These are phyloP conservation scores for Lactarius pseudohatsudake DNA, from an alignment of 768 basidiomycete genomes.

Conservation along the genomic window DNA sequence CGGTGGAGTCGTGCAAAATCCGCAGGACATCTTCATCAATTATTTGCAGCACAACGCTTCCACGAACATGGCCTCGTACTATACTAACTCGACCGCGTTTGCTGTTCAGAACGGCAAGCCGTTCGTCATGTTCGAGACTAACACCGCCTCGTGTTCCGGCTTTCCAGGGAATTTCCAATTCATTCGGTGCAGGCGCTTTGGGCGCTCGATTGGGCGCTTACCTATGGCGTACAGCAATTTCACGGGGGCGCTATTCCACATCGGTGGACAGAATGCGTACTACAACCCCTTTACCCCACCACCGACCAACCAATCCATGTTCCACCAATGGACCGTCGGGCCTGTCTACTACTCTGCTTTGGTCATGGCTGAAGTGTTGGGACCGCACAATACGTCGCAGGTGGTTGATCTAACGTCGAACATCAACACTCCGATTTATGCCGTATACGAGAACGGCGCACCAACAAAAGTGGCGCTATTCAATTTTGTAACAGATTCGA, in stretches of 20 bases:
- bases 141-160: constrained; percentile 53
- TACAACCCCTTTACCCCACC: constrained; percentile 58
- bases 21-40: constrained; percentile 49
- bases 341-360: constrained; percentile 73
- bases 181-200: constrained; percentile 55
- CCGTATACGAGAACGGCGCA: constrained; percentile 68
- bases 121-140: constrained; percentile 58
- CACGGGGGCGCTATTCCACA: constrained; percentile 45
- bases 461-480: constrained; percentile 65
- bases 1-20: constrained; percentile 39
- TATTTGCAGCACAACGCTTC: constrained; percentile 65
- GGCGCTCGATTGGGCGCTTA: constrained; percentile 53
- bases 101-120: constrained; percentile 43
- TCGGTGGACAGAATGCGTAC: constrained; percentile 63
- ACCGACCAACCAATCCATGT: constrained; percentile 53
- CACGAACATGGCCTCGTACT: constrained; percentile 49
- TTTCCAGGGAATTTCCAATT: constrained; percentile 56
- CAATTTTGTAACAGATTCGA: constrained; percentile 67
- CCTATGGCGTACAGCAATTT: constrained; percentile 54
- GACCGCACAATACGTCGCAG: constrained; percentile 58
- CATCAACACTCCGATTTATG: constrained; percentile 58
- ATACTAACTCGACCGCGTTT: constrained; percentile 47
- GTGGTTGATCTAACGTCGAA: constrained; percentile 59
- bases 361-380: constrained; percentile 67
- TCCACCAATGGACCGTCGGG: constrained; percentile 71